phyloP scores from a whole-genome alignment of 352 stramenopile genomes.

The Thalassiosira exigua region DNA sequence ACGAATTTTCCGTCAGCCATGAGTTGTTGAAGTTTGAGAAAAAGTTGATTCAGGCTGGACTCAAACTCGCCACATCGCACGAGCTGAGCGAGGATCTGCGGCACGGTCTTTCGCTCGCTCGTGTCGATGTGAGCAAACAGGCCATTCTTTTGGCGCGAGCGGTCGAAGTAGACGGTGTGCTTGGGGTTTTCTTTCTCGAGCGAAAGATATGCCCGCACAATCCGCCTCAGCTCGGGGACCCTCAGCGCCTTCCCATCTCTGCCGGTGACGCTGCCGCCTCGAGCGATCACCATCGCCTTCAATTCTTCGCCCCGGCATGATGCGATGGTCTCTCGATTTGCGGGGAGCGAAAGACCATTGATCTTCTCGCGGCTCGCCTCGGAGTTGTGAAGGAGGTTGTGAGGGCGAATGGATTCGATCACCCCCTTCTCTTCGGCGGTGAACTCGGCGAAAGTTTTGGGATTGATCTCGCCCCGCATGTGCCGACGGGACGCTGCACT shows the following conservation, averaged over 20 bases:
- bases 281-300: conserved; percentile 10
- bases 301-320: not conserved
- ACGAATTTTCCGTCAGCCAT: conserved; percentile 10
- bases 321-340: not conserved
- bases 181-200: conserved; percentile 3
- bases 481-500: not conserved
- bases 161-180: conserved; percentile 24
- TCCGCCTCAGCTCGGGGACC: not conserved
- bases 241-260: conserved; percentile 13
- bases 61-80: conserved; percentile 13
- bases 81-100: conserved; percentile 14
- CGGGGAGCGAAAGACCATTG: conserved; percentile 13
- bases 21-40: not conserved
- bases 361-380: not conserved
- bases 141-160: conserved; percentile 13
- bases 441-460: conserved; percentile 1
- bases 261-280: conserved; percentile 12
- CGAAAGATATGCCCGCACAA: conserved; percentile 8
- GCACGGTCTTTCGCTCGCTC: not conserved
- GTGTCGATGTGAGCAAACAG: conserved; percentile 36
- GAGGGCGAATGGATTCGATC: conserved; percentile 9
- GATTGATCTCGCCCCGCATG: conserved; percentile 5
- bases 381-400: conserved; percentile 47
- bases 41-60: not conserved
- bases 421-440: not conserved